phyloP scores from a whole-genome alignment of 768 basidiomycete species.

The Holtermannia corniformis region DNA sequence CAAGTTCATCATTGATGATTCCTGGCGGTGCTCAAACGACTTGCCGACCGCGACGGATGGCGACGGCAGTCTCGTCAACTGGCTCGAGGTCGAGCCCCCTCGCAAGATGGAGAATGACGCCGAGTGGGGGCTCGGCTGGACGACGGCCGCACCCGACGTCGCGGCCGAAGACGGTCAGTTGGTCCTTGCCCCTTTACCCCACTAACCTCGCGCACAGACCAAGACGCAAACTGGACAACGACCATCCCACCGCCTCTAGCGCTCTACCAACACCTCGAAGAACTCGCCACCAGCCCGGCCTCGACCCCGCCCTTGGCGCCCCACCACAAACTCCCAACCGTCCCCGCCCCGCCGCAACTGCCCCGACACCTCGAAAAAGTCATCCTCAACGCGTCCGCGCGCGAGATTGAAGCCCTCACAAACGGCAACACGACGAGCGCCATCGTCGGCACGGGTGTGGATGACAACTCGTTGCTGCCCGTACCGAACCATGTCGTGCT shows the following conservation, averaged over 20 bases:
- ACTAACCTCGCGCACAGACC: slow-evolving; percentile 33
- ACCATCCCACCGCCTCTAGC: slow-evolving; percentile 68
- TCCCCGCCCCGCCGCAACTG: slow-evolving; percentile 77
- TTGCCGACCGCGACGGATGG: slow-evolving; percentile 87
- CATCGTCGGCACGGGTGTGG: slow-evolving; percentile 40
- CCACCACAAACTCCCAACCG: slow-evolving; percentile 55
- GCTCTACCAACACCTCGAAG: slow-evolving; percentile 74
- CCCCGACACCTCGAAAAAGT: slow-evolving; percentile 90
- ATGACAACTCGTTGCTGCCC: slow-evolving; percentile 82
- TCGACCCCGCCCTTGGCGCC: slow-evolving; percentile 36
- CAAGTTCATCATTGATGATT: slow-evolving; percentile 88
- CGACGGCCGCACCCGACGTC: slow-evolving; percentile 20
- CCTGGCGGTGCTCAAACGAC: slow-evolving; percentile 55
- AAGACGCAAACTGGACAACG: slow-evolving; percentile 58
- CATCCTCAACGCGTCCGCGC: slow-evolving; percentile 59
- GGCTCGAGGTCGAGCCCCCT: slow-evolving; percentile 57
- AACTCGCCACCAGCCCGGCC: slow-evolving; percentile 44
- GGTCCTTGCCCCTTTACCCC: slow-evolving; percentile 25
- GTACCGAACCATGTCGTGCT: slow-evolving; percentile 89
- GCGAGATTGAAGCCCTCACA: slow-evolving; percentile 7
- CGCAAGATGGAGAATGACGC: slow-evolving; percentile 36
- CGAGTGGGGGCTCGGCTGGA: slow-evolving; percentile 22
- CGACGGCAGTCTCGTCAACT: slow-evolving; percentile 81
- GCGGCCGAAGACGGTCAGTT: slow-evolving; percentile 28
- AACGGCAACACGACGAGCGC: not conserved